Base-by-base conservation (phyloP, 2,329 filamentous ascomycete genomes). In the Alternaria infectoria region DNA sequence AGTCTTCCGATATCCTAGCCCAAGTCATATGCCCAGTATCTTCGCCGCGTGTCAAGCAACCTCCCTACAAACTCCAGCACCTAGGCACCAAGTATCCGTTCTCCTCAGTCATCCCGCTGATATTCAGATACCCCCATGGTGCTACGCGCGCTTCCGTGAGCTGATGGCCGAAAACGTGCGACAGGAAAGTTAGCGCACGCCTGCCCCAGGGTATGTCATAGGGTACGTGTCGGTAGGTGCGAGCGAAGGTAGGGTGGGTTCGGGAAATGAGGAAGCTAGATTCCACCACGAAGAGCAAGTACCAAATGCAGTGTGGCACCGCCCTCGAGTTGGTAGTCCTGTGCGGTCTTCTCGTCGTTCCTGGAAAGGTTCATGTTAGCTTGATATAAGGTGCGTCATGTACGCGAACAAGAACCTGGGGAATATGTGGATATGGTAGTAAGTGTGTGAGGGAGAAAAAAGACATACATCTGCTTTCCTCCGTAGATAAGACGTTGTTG, bases 401-500 rank as follows among this genome's bases (percentile, higher is more conserved):
- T 19, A 9, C 28, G 21, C 17, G 28, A 17, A 13, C 13, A 21
- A 50, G 6, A 30, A 26, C 7, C 21, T 17, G 25, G 15, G 25
- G 25, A 26, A 26, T 26, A 26, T 26, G 25, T 26, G 25, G 25
- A 26, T 26, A 26, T 26, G 25, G 25, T 26, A 26, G 25, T 26
- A 26, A 26, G 25, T 26, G 25, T 26, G 25, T 26, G 25, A 26
- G 25, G 25, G 25, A 26, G 25, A 26, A 26, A 26, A 26, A 26
- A 26, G 26, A 28, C 26, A 28, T 30, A 30, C 96, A 99, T 97
- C 81, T 99, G 96, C 86, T 99, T 99, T 76, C 96, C 96, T 57
- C 95, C 93, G 79, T 91, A 97, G 77, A 99, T 99, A 70, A 99
- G 85, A 62, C 96, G 90, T 83, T 99, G 96, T 83, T 99, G 96